Evolutionary conservation across 495 filamentous ascomycete species (phyloP), one percentile per base, ranked within the genome.

Genomic region (Xylaria flabelliformis): DNA sequence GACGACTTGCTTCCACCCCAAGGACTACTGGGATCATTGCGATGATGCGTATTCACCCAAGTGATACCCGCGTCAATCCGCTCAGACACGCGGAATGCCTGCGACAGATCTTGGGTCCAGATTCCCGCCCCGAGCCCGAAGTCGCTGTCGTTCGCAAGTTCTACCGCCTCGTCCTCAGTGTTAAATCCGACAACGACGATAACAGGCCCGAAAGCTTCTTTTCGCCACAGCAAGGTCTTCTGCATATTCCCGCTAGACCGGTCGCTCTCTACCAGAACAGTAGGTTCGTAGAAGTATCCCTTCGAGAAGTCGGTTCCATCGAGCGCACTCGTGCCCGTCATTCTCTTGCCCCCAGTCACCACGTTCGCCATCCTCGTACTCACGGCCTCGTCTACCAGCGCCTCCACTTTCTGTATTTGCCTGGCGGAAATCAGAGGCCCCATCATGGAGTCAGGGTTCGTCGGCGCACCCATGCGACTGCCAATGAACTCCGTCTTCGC

Each of bases 11-110:
- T 83, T 17, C 88, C 88, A 29, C 88, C 88, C 87, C 87, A 90
- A 7, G 88, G 86, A 64, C 86, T 88, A 59, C 86, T 88, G n/a
- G 87, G 86, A 64, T 89, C 87, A 70, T 89, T 89, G 42, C 88
- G 79, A 76, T 90, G 88, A 76, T 90, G 88, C 13, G 86, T 88
- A 72, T 90, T 90, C 32, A 89, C 85, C 88, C 89, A 90, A 17
- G 87, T 87, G 71, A 90, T 89, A 0, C 89, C 89, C 0, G 87
- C 84, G 53, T 90, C 85, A 44, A 91, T 88, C 55, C 81, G 80
- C 39, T 83, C 84, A 0, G 87, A 85, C 3, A 90, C 85, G 0
- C 88, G 83, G 77, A 87, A 86, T 13, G 89, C 89, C 74, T 88
- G 87, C 17, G 81, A 83, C 46, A 90, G 80, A 67, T 90, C 87